These are phyloP conservation scores for Brettanomyces anomalus DNA, from an alignment of 805 yeast species.

Conservation along the genomic window DNA sequence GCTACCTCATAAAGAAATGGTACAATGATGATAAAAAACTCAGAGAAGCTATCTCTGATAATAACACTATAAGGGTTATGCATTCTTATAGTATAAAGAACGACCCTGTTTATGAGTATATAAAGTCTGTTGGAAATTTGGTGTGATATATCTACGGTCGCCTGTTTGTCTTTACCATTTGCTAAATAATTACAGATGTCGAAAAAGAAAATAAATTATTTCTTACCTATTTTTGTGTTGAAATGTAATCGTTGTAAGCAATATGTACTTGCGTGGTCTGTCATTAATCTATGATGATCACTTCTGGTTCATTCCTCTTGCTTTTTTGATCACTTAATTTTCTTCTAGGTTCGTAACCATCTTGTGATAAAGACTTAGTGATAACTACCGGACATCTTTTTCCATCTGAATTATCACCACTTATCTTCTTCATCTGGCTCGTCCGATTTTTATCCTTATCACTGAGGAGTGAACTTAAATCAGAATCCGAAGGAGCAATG, in stretches of 20 bases:
- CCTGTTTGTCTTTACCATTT: neutral
- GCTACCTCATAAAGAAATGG: constrained; percentile 58
- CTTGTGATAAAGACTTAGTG: neutral
- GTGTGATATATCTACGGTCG: constrained; percentile 6
- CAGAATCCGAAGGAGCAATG: constrained; percentile 25
- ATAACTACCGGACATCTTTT: too few relatives aligned
- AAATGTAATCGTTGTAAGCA: too few relatives aligned
- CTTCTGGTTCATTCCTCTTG: neutral
- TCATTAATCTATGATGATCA: constrained; percentile 4
- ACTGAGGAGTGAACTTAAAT: too few relatives aligned
- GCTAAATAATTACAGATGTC: neutral
- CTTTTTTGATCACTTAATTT: neutral
- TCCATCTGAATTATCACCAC: constrained; percentile 3
- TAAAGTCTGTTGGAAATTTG: constrained; percentile 30
- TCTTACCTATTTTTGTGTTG: neutral
- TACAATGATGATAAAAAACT: constrained; percentile 54
- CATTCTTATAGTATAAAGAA: constrained; percentile 37
- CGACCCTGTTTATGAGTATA: constrained; percentile 51
- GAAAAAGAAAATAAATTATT: neutral
- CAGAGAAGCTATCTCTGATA: constrained; percentile 44
- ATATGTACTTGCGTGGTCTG: too few relatives aligned
- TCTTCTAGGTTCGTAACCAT: neutral
- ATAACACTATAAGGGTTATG: constrained; percentile 32
- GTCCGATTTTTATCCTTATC: too few relatives aligned
- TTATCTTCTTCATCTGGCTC: too few relatives aligned